Base-by-base conservation (phyloP, 306 rosid genomes). In the Carpinus fangiana region DNA sequence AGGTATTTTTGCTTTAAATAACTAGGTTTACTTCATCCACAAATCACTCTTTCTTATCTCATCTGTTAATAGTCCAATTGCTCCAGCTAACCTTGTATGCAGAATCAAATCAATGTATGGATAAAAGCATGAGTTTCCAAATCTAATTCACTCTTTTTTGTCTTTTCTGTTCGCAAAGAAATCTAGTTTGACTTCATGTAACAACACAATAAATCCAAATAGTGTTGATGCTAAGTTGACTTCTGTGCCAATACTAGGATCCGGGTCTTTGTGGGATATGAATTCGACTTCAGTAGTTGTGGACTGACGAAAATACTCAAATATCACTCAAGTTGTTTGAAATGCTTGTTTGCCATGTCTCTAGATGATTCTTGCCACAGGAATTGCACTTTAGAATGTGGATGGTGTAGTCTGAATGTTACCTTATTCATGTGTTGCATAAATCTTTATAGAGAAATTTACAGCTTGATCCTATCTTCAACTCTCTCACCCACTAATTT, bases 381-480 rank as follows among this genome's bases (percentile, higher is more conserved):
- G 8, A 66, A 9, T 41, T 18, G 28, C 4, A 23, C 65, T 38
- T 38, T 66, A 28, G 41, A 18, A 4, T 28, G 41, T 61, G 16
- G 38, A 28, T 61, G 43, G 68, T 26, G 16, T 61, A 12, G 16
- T 61, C 41, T 31, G 3, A n/a, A 41, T 66, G 51, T 38, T 66
- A n/a, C 23, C 28, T 17, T n/a, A 16, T 3, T 66, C n/a, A 56
- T 66, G 50, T 3, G 16, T 66, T 66, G 23, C 28, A 2, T 31
- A 13, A 62, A 13, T 62, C 0, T 54, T 50, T 54, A 14, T 55
- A 55, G 46, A 57, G 54, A 21, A 81, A 68, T 36, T 21, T 74
- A 47, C 34, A 3, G 41, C 47, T 70, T 41, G 70, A 20, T 70
- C 71, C 34, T 69, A 43, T 76, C 53, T 75, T 55, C n/a, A 28